These are phyloP conservation scores for Castanea crenata DNA, from an alignment of 306 rosid species.

Conservation along the genomic window DNA sequence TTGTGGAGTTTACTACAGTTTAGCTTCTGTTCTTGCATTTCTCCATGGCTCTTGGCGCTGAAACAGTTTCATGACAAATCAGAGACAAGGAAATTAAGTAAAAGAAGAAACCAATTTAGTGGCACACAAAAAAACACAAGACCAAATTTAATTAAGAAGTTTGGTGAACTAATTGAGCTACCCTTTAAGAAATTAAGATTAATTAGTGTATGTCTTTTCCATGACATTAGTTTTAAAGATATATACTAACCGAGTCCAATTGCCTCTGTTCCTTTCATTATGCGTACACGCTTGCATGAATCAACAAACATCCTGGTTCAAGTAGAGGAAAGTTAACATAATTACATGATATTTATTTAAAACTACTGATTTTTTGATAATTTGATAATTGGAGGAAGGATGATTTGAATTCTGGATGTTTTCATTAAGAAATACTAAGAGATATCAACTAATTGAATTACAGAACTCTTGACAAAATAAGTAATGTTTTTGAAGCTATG, in stretches of 20 bases:
- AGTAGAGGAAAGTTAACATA: not conserved
- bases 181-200: not conserved
- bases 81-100: not conserved
- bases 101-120: not conserved
- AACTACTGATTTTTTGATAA: no score
- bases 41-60: conserved; percentile 93
- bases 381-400: no score
- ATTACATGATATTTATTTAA: not conserved
- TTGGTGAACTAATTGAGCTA: not conserved
- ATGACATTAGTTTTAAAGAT: not conserved
- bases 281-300: conserved; percentile 90
- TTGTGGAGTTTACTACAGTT: conserved; percentile 26
- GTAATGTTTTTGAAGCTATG: no score
- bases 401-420: no score
- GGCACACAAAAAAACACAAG: no score
- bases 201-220: not conserved
- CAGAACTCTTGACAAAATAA: no score
- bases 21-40: conserved; percentile 79
- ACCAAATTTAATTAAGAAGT: no score
- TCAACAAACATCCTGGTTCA: conserved; percentile 83
- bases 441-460: no score
- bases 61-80: not conserved
- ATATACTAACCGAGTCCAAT: conserved; percentile 71
- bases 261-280: conserved; percentile 96
- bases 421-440: no score